phyloP scores from a whole-genome alignment of 2,329 filamentous ascomycete genomes.

The Colletotrichum navitas region DNA sequence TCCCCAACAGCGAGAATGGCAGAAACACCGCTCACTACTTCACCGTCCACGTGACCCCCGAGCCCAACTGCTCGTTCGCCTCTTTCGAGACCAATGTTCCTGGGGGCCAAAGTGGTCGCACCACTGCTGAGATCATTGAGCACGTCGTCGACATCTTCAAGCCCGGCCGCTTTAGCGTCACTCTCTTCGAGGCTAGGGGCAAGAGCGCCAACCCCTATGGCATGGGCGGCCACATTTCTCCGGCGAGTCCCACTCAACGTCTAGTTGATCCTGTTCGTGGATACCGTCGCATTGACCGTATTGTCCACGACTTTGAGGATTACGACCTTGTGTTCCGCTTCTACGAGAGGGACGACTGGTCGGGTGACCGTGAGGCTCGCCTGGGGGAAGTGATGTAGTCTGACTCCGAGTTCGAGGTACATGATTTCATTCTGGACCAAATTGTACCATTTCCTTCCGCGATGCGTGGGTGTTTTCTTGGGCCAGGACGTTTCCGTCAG shows the following conservation, averaged over 20 bases:
- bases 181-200: constrained; percentile 90
- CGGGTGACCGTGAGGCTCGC: constrained; percentile 63
- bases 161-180: constrained; percentile 97
- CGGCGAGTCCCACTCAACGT: constrained; percentile 57
- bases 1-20: constrained; percentile 48
- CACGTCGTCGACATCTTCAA: constrained; percentile 97
- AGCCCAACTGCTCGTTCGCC: constrained; percentile 96
- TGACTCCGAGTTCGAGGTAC: background rate
- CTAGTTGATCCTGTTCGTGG: constrained; percentile 84
- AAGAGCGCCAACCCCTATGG: constrained; percentile 58
- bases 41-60: constrained; percentile 97
- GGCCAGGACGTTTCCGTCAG: background rate
- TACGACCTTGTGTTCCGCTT: constrained; percentile 98
- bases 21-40: constrained; percentile 85
- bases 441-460: background rate
- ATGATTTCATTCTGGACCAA: background rate
- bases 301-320: constrained; percentile 96
- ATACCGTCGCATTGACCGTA: constrained; percentile 91
- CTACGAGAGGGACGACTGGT: constrained; percentile 90
- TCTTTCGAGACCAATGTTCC: constrained; percentile 99
- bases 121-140: constrained; percentile 90
- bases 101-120: constrained; percentile 85
- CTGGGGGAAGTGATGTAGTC: constrained; percentile 64
- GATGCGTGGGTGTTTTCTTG: background rate
- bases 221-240: constrained; percentile 56